These are phyloP conservation scores for Amylostereum chailletii DNA, from an alignment of 1,284 basidiomycete species.

Conservation along the genomic window DNA sequence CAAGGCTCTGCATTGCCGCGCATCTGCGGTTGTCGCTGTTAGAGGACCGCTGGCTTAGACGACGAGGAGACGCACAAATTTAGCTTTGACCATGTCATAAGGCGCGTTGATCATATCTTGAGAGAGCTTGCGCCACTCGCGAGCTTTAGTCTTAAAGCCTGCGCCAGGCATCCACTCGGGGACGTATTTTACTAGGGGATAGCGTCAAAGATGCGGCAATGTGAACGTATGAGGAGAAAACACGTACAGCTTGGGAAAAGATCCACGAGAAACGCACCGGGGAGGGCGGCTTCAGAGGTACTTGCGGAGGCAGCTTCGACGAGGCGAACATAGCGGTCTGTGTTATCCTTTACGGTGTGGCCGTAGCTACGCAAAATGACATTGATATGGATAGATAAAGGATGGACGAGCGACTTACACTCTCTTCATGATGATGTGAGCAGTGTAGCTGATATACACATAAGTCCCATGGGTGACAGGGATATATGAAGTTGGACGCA, in stretches of 20 bases:
- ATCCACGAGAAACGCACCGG: conserved; percentile 22
- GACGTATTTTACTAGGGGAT: conserved; percentile 12
- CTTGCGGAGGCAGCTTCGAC: conserved; percentile 17
- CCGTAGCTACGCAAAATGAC: conserved; percentile 7
- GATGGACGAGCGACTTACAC: conserved; percentile 3
- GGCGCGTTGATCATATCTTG: conserved; percentile 12
- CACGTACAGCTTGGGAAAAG: conserved; percentile 18
- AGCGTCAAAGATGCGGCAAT: neutral
- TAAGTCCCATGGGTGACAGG: neutral
- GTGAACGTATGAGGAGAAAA: neutral
- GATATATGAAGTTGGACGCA: neutral
- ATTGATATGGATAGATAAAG: neutral
- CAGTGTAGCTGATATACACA: conserved; percentile 6
- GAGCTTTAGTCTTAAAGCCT: conserved; percentile 13
- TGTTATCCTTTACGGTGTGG: conserved; percentile 11
- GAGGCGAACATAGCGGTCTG: conserved; percentile 13
- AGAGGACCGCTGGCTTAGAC: too few species aligned
- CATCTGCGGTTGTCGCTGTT: too few species aligned
- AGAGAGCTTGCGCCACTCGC: conserved; percentile 10
- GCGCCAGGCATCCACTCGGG: conserved; percentile 17
- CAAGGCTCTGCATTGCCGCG: conserved; percentile 8
- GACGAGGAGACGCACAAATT: conserved; percentile 5
- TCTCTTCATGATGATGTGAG: conserved; percentile 13
- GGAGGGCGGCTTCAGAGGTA: conserved; percentile 17
- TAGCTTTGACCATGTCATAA: conserved; percentile 12